A percentile compares a stretch with the other conserved stretches of the same genome.
Conservation (phyloP, 1,284 basidiomycete species). For the Schizophyllum amplum region DNA sequence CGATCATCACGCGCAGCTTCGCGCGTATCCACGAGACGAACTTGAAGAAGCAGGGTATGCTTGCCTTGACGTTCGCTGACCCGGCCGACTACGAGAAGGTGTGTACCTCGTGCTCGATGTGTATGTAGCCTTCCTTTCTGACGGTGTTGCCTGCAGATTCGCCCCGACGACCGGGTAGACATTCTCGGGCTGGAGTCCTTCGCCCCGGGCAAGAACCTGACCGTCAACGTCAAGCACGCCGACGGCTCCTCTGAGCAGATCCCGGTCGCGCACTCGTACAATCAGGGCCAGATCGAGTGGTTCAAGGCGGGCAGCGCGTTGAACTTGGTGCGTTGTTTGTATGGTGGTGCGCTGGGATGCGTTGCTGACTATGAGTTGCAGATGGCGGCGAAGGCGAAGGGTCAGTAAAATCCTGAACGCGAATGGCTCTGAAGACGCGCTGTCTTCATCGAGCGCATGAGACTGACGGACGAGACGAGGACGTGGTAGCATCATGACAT, state of each 20-base stretch:
- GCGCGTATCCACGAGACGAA: conserved; percentile 99
- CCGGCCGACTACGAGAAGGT: conserved; percentile 91
- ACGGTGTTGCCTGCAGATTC: no score
- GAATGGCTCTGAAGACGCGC: no score
- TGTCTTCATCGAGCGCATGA: no score
- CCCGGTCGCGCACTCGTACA: conserved; percentile 73
- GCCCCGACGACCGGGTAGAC: conserved; percentile 76
- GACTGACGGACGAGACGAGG: no score
- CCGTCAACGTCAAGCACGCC: conserved; percentile 71
- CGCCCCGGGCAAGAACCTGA: conserved; percentile 84
- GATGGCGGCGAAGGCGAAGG: conserved; percentile 51
- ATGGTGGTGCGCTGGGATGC: conserved; percentile 2
- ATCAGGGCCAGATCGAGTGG: conserved; percentile 89
- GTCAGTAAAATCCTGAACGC: conserved; percentile 8
- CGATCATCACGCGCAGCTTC: conserved; percentile 92
- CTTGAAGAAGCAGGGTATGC: conserved; percentile 97
- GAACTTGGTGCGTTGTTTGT: conserved; percentile 76
- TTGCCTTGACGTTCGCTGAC: conserved; percentile 84
- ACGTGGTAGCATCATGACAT: no score
- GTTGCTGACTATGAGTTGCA: conserved; percentile 6
- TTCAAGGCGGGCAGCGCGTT: conserved; percentile 90
- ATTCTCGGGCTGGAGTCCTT: conserved; percentile 81
- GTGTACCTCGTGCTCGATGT: no score
- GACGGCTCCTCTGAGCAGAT: conserved; percentile 72
- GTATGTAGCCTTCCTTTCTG: no score